Base-by-base conservation (phyloP, 352 stramenopile genomes). In the Globisporangium paddicum region DNA sequence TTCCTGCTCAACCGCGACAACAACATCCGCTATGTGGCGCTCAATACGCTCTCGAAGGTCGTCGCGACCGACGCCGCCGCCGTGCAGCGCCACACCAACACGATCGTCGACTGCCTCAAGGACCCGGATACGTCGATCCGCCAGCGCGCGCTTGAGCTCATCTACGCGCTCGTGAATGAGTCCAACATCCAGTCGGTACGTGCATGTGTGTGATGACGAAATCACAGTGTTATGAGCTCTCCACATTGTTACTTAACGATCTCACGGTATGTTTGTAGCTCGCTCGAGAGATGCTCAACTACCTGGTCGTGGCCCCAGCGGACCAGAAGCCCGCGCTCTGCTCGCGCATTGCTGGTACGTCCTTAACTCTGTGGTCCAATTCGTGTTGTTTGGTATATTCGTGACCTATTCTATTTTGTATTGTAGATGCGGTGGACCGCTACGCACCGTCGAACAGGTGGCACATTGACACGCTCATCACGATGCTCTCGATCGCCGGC, bases 1-100 rank as follows among this genome's bases (percentile, higher is more conserved):
- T 99, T 99, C 68, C 66, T 99, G 48, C 82, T 99, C 11, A 99
- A 99, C 73, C 91, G 96, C 14, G 97, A 99, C 84, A 99, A 99
- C 77, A 99, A 99, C 73, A 99, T 99, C 74, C 94, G 97, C 21
- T 99, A 99, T 68, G 97, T 99, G 34, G 98, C 97, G 30, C 81
- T 99, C 21, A 99, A 99, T 63, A 99, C 96, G 28, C 79, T 99
- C 1, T 93, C 87, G 37, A 96, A 96, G 68, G 91, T 95, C 21
- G 81, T 95, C 37, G 75, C 82, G 2, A 90, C 96, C 41, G 90
- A 98, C 66, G 74, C 90, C n/a, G 77, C 88, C 10, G 96, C 96
- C 10, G 90, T 99, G 48, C 96, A 99, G 72, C 93, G 97, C 52
- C 97, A 99, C 84, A 96, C 96, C 26, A 95, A 92, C 67, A 98